Base-by-base conservation (phyloP, 2,329 filamentous ascomycete species). In the Talaromyces funiculosus region DNA sequence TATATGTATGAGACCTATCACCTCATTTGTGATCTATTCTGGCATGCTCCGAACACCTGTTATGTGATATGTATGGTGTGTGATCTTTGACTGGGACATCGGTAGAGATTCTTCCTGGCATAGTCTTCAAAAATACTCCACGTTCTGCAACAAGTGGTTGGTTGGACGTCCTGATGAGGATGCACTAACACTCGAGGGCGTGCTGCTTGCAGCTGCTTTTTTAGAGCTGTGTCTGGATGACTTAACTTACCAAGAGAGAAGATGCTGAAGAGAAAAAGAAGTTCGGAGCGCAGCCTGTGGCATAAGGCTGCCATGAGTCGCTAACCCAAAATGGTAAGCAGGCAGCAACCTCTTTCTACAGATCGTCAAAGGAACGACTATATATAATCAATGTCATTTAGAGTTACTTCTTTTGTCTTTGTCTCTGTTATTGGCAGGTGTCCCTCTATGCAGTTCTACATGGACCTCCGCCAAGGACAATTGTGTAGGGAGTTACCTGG, bases 241-340 rank as follows among this genome's bases (percentile, higher is more conserved):
- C n/a, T n/a, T n/a, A n/a, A n/a, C n/a, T n/a, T n/a, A n/a, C n/a
- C n/a, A n/a, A n/a, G n/a, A n/a, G n/a, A 2, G 42, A 45, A 24
- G 42, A 24, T 24, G 42, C 4, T 4, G 12, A 22, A 16, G 2
- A 45, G 22, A 9, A 10, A n/a, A 7, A 43, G 42, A 29, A 26
- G 16, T 26, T 47, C n/a, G 47, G n/a, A 51, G 29, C 22, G 47
- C 29, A 33, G 51, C 20, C 35, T 43, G 43, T 33, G 57, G 12
- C 51, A 37, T 42, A 24, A 59, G 57, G 37, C 37, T 43, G 18
- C 47, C 45, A 53, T 42, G 12, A 33, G 8, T 40, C 16, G n/a
- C 56, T 51, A 51, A 35, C 43, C 56, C 22, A 35, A 38, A 49
- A 29, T 10, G 43, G 43, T 18, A 49, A 49, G 22, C 57, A 59